phyloP scores from a whole-genome alignment of 176 grass and related monocot genomes.

The Bolboschoenus planiculmis region DNA sequence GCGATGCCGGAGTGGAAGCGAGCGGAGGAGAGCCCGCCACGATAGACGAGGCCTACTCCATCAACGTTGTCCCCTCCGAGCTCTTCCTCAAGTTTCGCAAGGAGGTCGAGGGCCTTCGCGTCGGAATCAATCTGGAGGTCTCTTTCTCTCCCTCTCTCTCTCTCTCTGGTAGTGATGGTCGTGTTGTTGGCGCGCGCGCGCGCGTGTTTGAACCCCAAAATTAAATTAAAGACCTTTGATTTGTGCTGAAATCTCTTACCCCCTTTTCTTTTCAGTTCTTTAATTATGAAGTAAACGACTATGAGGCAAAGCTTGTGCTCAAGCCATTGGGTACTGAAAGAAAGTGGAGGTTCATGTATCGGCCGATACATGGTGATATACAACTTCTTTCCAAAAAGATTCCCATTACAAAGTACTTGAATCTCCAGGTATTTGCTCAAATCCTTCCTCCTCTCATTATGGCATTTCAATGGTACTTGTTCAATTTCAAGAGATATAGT shows the following conservation, averaged over 20 bases:
- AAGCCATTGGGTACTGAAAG: slow-evolving; percentile 61
- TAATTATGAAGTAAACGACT: slow-evolving; percentile 74
- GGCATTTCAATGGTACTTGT: neutral
- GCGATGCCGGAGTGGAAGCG: slow-evolving; percentile 18
- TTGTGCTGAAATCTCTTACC: too few species aligned
- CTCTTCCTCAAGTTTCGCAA: slow-evolving; percentile 97
- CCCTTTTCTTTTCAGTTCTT: slow-evolving; percentile 56
- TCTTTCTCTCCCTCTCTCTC: neutral
- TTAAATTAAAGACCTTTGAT: too few species aligned
- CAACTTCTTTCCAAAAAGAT: slow-evolving; percentile 96
- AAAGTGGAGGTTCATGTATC: slow-evolving; percentile 73
- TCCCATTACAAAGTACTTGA: slow-evolving; percentile 79
- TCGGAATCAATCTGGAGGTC: slow-evolving; percentile 89
- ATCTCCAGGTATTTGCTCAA: slow-evolving; percentile 54
- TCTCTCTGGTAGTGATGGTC: neutral
- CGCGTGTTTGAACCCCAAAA: too few species aligned
- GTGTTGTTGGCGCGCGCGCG: too few species aligned
- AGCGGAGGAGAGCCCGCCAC: slow-evolving; percentile 42
- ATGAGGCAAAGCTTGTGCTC: slow-evolving; percentile 73
- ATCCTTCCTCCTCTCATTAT: neutral
- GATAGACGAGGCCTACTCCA: slow-evolving; percentile 83
- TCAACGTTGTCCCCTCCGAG: slow-evolving; percentile 81
- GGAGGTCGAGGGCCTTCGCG: slow-evolving; percentile 69
- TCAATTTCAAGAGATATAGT: neutral
- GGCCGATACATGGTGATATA: slow-evolving; percentile 65